Base-by-base conservation (phyloP, 1,284 basidiomycete genomes). In the Cryptococcus neoformans region DNA sequence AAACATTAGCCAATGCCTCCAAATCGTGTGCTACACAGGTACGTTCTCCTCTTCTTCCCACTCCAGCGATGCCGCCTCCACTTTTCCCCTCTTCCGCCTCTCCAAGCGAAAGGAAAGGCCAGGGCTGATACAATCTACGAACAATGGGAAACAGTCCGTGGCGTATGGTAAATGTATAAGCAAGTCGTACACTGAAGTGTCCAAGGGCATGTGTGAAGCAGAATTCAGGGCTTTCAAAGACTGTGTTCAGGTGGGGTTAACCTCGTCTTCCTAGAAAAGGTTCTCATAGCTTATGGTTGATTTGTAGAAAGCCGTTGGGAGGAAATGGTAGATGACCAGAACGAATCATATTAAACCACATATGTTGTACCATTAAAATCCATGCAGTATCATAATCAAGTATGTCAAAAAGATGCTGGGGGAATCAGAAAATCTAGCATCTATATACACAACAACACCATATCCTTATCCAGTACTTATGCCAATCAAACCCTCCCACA, bases 161-260 rank as follows among this genome's bases (percentile, higher is more conserved):
- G 74, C 69, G 6, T 80, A 80, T 61, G 79, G 79, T 40, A 68
- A 75, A 59, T 80, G 79, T 60, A 73, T 80, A 40, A 76, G 78
- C 36, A 64, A 63, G 8, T 62, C 65, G 17, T 80, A 80, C 58
- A 65, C 73, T 42, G 79, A 80, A 17, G 78, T 79, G 6, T 69
- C 69, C 14, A 73, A 73, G 45, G 74, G 71, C 37, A 79, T 80
- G 78, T 80, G 79, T 55, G 68, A 68, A 17, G 60, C 63, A 6
- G 79, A 80, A 63, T 80, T 80, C 52, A 53, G 60, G 44, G 74
- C 74, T n/a, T 80, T 80, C 72, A 77, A 75, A 62, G 69, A 70
- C 4, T 80, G 79, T 64, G 75, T 80, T 4, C 74, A 78, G 65
- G 78, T 78, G 55, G 55, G 39, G 75, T 67, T 5, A 12, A 4